These are phyloP conservation scores for Linnemannia schmuckeri DNA, from an alignment of 192 early-diverging fungal genomes.

Conservation along the genomic window DNA sequence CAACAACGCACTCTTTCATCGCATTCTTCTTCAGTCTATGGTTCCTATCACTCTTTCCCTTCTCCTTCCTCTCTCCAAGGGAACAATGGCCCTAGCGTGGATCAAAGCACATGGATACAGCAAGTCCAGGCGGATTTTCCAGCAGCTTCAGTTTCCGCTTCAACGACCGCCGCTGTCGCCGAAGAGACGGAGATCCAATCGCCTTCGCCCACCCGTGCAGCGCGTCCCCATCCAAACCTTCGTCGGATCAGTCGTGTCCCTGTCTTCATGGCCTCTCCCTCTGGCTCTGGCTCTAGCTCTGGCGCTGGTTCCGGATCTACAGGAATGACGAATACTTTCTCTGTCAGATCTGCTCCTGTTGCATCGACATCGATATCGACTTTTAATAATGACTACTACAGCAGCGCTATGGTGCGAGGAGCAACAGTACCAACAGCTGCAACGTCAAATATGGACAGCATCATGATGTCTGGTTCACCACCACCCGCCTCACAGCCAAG, in stretches of 20 bases:
- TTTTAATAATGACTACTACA: neutral
- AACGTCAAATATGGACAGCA: neutral
- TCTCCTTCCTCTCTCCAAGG: neutral
- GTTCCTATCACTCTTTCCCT: neutral
- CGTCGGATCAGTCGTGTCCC: constrained; percentile 34
- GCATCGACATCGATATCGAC: neutral
- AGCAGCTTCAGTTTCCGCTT: neutral
- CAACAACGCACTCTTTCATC: neutral
- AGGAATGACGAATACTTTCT: neutral
- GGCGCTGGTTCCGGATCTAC: neutral
- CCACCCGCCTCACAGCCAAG: neutral
- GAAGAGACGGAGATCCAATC: neutral
- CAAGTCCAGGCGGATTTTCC: neutral
- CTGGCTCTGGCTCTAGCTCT: neutral
- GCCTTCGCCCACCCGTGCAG: neutral
- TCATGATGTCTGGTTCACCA: neutral
- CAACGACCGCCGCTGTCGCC: neutral
- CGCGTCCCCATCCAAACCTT: constrained; percentile 18
- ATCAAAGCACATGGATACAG: neutral
- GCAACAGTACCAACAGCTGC: neutral
- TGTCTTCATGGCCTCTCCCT: constrained; percentile 3
- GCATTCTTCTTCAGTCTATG: constrained; percentile 11
- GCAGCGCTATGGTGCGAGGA: neutral
- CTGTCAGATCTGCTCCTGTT: neutral
- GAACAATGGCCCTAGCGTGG: neutral